phyloP scores from a whole-genome alignment of 306 rosid species.

The Begonia masoniana region DNA sequence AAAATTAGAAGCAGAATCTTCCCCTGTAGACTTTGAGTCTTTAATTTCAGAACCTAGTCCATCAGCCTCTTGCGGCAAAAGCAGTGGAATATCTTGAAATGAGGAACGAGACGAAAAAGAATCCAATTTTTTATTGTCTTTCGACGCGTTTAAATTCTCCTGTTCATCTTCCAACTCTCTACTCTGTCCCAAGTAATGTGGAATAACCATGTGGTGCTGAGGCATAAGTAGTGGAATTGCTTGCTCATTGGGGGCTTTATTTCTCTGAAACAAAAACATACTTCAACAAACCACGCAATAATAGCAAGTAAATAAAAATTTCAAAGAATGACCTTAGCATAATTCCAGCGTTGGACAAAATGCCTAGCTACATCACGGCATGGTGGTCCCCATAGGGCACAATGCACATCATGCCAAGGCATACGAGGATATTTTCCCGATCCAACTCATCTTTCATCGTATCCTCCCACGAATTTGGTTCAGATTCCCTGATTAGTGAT shows the following conservation, averaged over 20 bases:
- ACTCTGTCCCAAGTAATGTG: constrained; percentile 80
- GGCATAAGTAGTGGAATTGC: constrained; percentile 97
- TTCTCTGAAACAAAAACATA: constrained; percentile 45
- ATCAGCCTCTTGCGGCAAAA: constrained; percentile 59
- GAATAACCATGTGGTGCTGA: constrained; percentile 99
- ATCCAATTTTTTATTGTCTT: constrained; percentile 36
- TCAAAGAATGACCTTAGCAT: constrained; percentile 61
- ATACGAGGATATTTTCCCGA: constrained; percentile 84
- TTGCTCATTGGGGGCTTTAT: constrained; percentile 88
- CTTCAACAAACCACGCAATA: constrained; percentile 14
- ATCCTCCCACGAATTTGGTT: constrained; percentile 99
- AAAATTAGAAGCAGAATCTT: constrained; percentile 11
- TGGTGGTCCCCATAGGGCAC: constrained; percentile 99
- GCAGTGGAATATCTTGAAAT: constrained; percentile 79
- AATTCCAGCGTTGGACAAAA: constrained; percentile 99
- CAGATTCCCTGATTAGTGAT: constrained; percentile 62
- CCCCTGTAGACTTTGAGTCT: constrained; percentile 16
- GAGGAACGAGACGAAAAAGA: constrained; percentile 55
- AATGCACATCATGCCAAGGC: constrained; percentile 99
- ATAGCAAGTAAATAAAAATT: constrained; percentile 8
- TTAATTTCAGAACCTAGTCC: constrained; percentile 32
- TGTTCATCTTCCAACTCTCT: constrained; percentile 35
- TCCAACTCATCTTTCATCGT: constrained; percentile 93
- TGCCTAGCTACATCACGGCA: constrained; percentile 98
- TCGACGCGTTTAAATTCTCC: constrained; percentile 16